A percentile compares a stretch with the other conserved stretches of the same genome.
Conservation (phyloP, 2,329 filamentous ascomycete genomes). For the Corinectria fuckeliana region DNA sequence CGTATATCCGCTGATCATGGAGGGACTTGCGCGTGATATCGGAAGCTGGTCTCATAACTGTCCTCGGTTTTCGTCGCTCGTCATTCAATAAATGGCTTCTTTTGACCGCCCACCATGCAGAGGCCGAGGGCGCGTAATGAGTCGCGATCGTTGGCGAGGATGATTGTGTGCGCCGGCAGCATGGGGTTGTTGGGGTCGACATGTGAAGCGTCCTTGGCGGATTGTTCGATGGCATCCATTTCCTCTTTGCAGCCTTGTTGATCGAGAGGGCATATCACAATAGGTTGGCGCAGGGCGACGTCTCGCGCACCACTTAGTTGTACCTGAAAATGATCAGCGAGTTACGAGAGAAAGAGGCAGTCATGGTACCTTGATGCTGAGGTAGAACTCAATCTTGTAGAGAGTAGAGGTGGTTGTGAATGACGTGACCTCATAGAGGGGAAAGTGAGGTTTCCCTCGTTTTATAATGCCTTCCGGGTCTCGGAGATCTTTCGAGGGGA, state of each 20-base stretch:
- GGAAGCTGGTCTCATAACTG: conserved; percentile 23
- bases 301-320: conserved; percentile 87
- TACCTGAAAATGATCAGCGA: conserved; percentile 62
- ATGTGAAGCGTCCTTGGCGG: conserved; percentile 88
- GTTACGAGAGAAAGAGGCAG: conserved; percentile 16
- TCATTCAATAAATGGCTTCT: conserved; percentile 71
- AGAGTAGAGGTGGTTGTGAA: conserved; percentile 94
- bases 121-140: conserved; percentile 66
- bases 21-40: conserved; percentile 18
- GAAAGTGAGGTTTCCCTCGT: conserved; percentile 84
- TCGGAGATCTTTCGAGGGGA: conserved; percentile 86
- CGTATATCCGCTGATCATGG: conserved; percentile 15
- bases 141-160: conserved; percentile 76
- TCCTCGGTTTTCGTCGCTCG: background rate
- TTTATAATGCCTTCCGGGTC: conserved; percentile 89
- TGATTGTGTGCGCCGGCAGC: conserved; percentile 84
- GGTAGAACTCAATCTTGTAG: conserved; percentile 98
- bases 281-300: conserved; percentile 86
- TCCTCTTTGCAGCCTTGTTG: conserved; percentile 96
- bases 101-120: conserved; percentile 68
- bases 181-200: conserved; percentile 90
- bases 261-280: conserved; percentile 94
- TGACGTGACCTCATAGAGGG: conserved; percentile 84
- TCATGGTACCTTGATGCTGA: conserved; percentile 81
- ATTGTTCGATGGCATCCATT: conserved; percentile 97